Evolutionary conservation across 169 alveolate species (phyloP).

Genomic region (Plasmodium inui): DNA sequence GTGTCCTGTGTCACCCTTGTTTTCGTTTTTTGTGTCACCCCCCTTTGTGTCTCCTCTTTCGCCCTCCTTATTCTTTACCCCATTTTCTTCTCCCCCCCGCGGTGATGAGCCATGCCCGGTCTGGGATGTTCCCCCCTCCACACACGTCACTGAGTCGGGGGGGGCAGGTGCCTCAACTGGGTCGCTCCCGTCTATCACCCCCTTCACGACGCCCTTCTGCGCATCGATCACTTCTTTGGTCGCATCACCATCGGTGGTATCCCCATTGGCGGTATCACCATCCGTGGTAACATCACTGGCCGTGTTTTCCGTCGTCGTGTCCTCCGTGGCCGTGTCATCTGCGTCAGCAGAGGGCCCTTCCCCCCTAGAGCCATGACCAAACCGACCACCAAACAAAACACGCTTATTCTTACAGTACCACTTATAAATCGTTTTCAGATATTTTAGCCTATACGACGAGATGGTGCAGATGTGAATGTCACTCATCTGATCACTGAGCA

Average conservation of each 20-base stretch:
- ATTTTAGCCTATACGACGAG: constrained; percentile 31
- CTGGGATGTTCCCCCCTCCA: background rate
- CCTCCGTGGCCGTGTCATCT: background rate
- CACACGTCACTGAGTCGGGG: background rate
- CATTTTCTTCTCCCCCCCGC: background rate
- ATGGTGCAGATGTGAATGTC: constrained; percentile 62
- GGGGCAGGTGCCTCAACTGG: background rate
- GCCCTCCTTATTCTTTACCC: background rate
- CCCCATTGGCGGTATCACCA: background rate
- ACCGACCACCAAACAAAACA: constrained; percentile 5
- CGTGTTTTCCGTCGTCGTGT: background rate
- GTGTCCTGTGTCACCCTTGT: background rate
- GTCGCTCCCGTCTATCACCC: background rate
- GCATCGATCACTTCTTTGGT: background rate
- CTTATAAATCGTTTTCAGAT: constrained; percentile 28
- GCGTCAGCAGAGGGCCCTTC: background rate
- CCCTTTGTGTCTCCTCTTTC: background rate
- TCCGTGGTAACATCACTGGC: background rate
- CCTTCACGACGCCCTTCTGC: background rate
- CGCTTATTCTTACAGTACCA: constrained; percentile 52
- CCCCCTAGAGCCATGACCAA: background rate
- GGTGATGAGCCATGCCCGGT: background rate
- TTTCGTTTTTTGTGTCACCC: no score
- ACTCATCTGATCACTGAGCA: constrained; percentile 29
- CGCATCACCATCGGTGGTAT: background rate